Conservation (phyloP, 106 monocot genomes). For the Cymbidium sinense region DNA sequence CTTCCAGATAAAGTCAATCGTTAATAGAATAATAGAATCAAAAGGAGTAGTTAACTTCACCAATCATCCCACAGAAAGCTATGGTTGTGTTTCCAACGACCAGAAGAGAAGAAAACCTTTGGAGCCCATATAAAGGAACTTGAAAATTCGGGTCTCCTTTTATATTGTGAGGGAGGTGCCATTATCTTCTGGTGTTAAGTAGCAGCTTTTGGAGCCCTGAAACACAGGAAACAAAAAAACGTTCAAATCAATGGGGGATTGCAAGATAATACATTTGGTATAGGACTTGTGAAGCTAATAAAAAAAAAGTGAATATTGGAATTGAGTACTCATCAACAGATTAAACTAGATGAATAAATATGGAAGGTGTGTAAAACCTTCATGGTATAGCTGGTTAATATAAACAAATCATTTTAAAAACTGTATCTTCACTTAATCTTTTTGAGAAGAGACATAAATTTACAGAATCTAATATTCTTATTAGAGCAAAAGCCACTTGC, state of each 20-base stretch:
- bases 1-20: neutral
- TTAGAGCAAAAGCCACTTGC: constrained; percentile 1
- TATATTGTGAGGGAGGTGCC: constrained; percentile 57
- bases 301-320: neutral
- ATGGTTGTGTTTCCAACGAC: no score
- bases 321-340: neutral
- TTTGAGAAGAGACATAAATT: neutral
- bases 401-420: neutral
- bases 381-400: neutral
- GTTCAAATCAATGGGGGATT: neutral
- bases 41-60: neutral
- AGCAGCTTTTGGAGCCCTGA: constrained; percentile 93
- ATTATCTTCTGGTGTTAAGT: constrained; percentile 68
- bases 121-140: neutral
- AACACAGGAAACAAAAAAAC: constrained; percentile 2
- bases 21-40: neutral
- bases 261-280: neutral
- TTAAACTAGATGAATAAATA: neutral
- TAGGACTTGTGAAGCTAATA: neutral
- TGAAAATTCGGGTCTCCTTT: neutral
- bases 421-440: neutral
- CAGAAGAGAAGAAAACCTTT: neutral
- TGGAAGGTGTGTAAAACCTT: neutral
- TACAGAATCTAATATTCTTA: neutral
- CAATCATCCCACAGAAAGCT: no score